Evolutionary conservation across 305 asterid genomes (phyloP).

Genomic region (Petunia hybrid): DNA sequence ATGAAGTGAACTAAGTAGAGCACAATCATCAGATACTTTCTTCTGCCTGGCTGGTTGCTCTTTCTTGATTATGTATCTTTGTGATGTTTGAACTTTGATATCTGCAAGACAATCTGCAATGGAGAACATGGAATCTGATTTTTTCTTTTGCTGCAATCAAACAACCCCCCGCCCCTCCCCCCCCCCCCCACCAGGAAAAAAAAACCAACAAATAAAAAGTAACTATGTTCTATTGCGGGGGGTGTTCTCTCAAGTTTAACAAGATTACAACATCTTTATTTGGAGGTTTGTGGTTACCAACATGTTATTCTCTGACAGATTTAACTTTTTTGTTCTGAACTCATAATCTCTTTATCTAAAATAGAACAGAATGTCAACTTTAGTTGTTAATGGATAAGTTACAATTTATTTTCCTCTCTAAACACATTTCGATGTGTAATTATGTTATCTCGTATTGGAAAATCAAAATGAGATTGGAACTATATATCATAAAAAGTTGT

Average conservation of each 20-base stretch:
- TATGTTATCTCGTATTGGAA: neutral
- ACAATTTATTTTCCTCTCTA: neutral
- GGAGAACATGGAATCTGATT: neutral
- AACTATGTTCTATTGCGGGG: neutral
- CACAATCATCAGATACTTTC: neutral
- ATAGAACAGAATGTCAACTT: neutral
- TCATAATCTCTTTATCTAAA: neutral
- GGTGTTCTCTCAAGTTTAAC: neutral
- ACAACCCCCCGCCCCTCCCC: neutral
- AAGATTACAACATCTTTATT: constrained; percentile 2
- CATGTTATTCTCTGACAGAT: neutral
- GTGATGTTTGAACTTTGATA: neutral
- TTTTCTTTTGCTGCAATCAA: neutral
- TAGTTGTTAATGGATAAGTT: too few species aligned
- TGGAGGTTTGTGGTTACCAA: neutral
- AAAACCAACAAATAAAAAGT: neutral
- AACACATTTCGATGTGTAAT: neutral
- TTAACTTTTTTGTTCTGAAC: neutral
- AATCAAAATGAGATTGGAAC: neutral
- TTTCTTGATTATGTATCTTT: constrained; percentile 26
- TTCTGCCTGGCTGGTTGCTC: neutral
- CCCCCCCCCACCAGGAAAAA: neutral
- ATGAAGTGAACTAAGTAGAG: neutral
- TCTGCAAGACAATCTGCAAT: neutral
- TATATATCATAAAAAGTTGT: neutral